These are phyloP conservation scores for Populus hybrid DNA, from an alignment of 441 rosid species.

Conservation along the genomic window DNA sequence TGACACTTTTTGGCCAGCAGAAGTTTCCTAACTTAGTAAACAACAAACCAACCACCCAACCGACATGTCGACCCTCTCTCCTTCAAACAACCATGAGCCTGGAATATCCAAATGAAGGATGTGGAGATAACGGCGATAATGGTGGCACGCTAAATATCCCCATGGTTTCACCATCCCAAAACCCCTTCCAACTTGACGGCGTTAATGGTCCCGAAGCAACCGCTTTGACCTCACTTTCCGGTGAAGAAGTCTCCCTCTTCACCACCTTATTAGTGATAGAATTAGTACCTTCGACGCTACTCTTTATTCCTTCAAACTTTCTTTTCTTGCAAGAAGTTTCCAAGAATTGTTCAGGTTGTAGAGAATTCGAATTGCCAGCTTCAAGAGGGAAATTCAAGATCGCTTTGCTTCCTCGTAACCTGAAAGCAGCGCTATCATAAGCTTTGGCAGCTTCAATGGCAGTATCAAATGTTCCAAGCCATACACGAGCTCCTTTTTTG, in stretches of 20 bases:
- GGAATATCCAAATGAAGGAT: constrained; percentile 34
- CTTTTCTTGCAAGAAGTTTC: constrained; percentile 35
- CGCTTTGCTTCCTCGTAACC: constrained; percentile 66
- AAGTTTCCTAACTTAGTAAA: constrained; percentile 3
- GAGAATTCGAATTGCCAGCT: constrained; percentile 25
- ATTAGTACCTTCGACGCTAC: neutral
- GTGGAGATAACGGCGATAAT: constrained; percentile 69
- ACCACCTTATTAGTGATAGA: constrained; percentile 27
- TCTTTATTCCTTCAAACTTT: constrained; percentile 29
- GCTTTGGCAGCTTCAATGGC: constrained; percentile 76
- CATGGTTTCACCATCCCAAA: constrained; percentile 61
- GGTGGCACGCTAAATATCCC: constrained; percentile 70
- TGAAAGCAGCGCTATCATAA: constrained; percentile 77
- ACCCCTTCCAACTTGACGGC: constrained; percentile 79
- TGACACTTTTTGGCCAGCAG: constrained; percentile 5
- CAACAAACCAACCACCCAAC: neutral
- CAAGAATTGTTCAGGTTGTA: neutral
- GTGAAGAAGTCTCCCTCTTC: constrained; percentile 33
- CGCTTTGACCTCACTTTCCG: constrained; percentile 13
- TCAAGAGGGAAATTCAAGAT: constrained; percentile 80
- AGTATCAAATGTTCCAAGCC: constrained; percentile 91
- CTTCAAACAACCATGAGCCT: constrained; percentile 34
- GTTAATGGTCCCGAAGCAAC: constrained; percentile 49
- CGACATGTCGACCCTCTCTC: neutral
- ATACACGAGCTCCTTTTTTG: constrained; percentile 82